phyloP scores from a whole-genome alignment of 2,329 filamentous ascomycete genomes.

The Knufia petricola region DNA sequence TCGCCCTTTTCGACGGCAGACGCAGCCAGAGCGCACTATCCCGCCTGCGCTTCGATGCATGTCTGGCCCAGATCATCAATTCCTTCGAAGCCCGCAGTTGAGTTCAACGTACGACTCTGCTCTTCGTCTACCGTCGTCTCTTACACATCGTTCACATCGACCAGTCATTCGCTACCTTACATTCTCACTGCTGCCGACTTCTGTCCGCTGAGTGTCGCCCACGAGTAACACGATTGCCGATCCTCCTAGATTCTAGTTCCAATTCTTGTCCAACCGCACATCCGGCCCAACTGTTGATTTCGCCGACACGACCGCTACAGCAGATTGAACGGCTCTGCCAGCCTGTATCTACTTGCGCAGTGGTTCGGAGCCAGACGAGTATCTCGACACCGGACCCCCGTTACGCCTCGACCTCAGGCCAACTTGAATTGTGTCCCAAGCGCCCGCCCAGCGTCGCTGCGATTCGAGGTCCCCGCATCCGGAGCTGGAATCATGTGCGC shows the following conservation, averaged over 20 bases:
- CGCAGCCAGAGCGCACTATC: not conserved
- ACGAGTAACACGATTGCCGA: not conserved
- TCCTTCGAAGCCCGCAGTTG: not conserved
- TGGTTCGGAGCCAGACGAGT: not conserved
- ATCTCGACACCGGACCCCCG: not conserved
- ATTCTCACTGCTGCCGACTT: not conserved
- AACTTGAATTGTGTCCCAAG: not conserved
- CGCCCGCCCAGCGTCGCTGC: not conserved
- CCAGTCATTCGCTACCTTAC: not conserved
- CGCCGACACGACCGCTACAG: not conserved
- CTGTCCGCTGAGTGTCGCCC: not conserved
- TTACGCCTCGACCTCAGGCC: not conserved
- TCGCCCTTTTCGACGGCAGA: not conserved
- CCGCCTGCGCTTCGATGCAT: slow-evolving; percentile 4
- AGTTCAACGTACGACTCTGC: not conserved
- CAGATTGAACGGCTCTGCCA: not conserved
- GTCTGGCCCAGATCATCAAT: not conserved
- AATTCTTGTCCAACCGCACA: not conserved
- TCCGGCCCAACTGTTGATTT: not conserved
- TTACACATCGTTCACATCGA: not conserved
- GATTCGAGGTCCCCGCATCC: not conserved
- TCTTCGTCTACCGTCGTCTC: not conserved
- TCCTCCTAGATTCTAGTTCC: not conserved
- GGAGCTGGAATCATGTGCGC: not conserved
- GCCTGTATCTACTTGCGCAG: not conserved